Evolutionary conservation across 306 rosid species (phyloP).

Genomic region (Acacia confusa): DNA sequence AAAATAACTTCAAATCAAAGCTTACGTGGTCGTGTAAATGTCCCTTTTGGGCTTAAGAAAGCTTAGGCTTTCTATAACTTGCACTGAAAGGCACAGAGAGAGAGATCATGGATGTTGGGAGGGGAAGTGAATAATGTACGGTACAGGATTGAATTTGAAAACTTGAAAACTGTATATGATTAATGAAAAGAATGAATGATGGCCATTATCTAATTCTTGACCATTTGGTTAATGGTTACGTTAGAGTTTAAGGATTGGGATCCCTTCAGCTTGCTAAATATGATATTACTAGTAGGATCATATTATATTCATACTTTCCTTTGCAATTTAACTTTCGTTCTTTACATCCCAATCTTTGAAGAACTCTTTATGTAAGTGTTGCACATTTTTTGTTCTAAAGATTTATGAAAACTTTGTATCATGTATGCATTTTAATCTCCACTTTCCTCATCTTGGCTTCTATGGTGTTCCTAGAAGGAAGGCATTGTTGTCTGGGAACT

Average conservation of each 20-base stretch:
- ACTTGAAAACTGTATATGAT: background rate
- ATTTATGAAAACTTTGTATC: background rate
- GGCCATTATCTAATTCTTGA: background rate
- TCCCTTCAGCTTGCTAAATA: constrained; percentile 13
- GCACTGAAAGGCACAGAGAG: background rate
- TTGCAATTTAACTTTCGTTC: background rate
- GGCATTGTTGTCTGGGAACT: constrained; percentile 2
- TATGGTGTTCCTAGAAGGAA: background rate
- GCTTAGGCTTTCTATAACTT: background rate
- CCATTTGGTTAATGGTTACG: background rate
- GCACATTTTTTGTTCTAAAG: background rate
- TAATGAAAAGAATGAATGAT: background rate
- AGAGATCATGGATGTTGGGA: background rate
- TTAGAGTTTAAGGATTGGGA: background rate
- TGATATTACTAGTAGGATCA: constrained; percentile 1
- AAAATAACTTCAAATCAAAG: background rate
- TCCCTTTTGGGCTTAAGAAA: background rate
- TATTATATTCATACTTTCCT: background rate
- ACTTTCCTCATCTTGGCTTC: background rate
- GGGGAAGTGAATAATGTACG: background rate
- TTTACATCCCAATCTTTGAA: constrained; percentile 4
- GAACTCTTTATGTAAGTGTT: background rate
- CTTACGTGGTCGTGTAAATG: background rate
- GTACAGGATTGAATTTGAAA: background rate
- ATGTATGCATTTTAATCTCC: background rate